phyloP scores from a whole-genome alignment of 257 asterid species.

The Forsythia viridissima region DNA sequence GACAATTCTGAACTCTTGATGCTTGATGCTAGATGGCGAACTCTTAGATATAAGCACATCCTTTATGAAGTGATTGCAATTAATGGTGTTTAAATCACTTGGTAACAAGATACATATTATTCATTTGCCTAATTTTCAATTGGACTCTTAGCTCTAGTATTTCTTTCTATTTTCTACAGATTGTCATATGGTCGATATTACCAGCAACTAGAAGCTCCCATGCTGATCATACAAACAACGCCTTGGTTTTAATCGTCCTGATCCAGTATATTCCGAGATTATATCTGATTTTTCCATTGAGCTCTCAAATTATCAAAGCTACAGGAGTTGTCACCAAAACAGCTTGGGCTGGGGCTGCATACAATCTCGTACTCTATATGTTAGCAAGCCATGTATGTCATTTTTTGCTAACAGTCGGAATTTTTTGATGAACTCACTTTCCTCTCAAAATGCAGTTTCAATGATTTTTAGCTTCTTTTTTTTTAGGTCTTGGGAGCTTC shows the following conservation, averaged over 20 bases:
- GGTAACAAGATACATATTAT: not conserved
- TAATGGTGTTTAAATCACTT: not conserved
- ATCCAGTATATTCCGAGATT: slow-evolving; percentile 73
- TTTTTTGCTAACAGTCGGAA: not conserved
- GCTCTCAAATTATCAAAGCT: slow-evolving; percentile 81
- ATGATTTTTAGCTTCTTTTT: slow-evolving; percentile 10
- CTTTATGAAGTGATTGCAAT: not conserved
- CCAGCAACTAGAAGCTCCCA: slow-evolving; percentile 84
- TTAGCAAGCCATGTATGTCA: slow-evolving; percentile 78
- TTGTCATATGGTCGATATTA: slow-evolving; percentile 78
- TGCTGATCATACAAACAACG: slow-evolving; percentile 75
- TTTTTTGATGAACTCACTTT: not conserved
- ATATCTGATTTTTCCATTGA: slow-evolving; percentile 78
- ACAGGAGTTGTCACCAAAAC: slow-evolving; percentile 88
- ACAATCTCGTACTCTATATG: slow-evolving; percentile 76
- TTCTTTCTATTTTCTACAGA: slow-evolving; percentile 39
- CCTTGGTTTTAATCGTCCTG: slow-evolving; percentile 62
- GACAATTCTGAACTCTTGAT: not conserved
- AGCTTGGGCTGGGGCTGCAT: slow-evolving; percentile 93
- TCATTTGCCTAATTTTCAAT: not conserved
- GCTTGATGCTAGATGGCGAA: not conserved
- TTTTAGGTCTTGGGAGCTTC: slow-evolving; percentile 78
- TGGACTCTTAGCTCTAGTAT: not conserved
- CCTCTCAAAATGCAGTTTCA: not conserved
- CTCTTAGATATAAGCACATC: not conserved